Evolutionary conservation across 1,284 basidiomycete genomes (phyloP), one percentile per base, ranked within the genome.

Genomic region (Coniferiporia weirii): DNA sequence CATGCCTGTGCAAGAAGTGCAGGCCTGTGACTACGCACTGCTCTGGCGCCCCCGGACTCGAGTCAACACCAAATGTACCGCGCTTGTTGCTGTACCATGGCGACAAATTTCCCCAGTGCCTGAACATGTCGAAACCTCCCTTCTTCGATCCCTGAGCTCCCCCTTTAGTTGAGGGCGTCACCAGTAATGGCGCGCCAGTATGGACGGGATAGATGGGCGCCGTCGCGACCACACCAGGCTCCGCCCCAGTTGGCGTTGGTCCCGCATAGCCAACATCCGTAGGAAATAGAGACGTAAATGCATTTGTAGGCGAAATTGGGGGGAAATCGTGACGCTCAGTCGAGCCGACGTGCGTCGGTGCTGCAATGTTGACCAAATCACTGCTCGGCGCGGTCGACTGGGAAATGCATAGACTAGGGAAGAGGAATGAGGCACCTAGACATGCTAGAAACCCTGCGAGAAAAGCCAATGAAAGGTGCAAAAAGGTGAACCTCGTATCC

Each of bases 31-130:
- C 73, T 9, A 75, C 72, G 70, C 92, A 93, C 3, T 76, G 79
- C 34, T 85, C 77, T 5, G 92, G 92, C 1, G 84, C 73, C 45
- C 83, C 80, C 0, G 89, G 85, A 9, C 80, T 77, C 0, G 91
- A 85, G 66, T 88, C 78, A 7, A 93, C 66, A 1, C 92, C 91
- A 71, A 92, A 94, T 1, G 79, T 75, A 9, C 77, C 80, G 34
- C 75, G 76, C n/a, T 76, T 75, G 48, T 91, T 84, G 59, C 86
- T 90, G 70, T 87, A 91, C 88, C 90, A 93, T 7, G 92, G 92
- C 0, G 88, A 85, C 44, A 94, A 71, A 67, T 93, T 93, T 0
- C 92, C 92, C 89, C 91, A 92, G 51, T 82, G 79, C 66, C 80
- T 82, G 71, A 91, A 83, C 43, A 93, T 67, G 68, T 87, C 81